Conservation (phyloP, 2,329 filamentous ascomycete species). For the Penicillium sp. region DNA sequence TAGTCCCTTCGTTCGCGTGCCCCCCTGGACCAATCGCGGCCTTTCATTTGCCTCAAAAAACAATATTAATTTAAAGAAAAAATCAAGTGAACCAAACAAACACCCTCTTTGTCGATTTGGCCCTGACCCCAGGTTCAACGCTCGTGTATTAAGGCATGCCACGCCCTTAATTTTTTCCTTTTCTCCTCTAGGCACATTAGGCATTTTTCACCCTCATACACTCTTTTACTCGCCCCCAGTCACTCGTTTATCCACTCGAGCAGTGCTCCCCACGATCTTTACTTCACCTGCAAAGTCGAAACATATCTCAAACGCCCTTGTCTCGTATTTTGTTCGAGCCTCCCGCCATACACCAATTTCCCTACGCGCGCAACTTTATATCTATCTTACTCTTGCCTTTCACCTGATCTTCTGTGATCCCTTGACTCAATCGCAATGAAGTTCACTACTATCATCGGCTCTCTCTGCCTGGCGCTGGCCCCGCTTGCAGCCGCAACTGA, state of each 20-base stretch:
- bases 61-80: constrained; percentile 12
- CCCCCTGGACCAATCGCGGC: constrained; percentile 14
- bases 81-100: not conserved
- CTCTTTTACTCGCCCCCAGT: constrained; percentile 12
- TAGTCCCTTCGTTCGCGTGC: constrained; percentile 18
- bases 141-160: constrained; percentile 22
- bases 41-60: not conserved
- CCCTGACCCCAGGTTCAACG: constrained; percentile 10
- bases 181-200: constrained; percentile 14
- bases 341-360: not conserved
- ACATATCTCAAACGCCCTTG: not conserved
- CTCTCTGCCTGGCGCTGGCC: constrained; percentile 37
- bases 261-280: constrained; percentile 33
- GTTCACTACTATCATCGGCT: constrained; percentile 33
- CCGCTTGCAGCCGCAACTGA: constrained; percentile 32
- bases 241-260: constrained; percentile 23
- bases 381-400: not conserved
- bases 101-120: not conserved
- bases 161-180: constrained; percentile 18
- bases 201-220: constrained; percentile 18
- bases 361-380: not conserved
- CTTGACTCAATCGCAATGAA: constrained; percentile 36
- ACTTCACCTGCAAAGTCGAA: constrained; percentile 22
- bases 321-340: constrained; percentile 1
- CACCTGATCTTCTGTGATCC: not conserved